Conservation (phyloP, 2,329 filamentous ascomycete species). For the Phymatotrichopsis omnivora region DNA sequence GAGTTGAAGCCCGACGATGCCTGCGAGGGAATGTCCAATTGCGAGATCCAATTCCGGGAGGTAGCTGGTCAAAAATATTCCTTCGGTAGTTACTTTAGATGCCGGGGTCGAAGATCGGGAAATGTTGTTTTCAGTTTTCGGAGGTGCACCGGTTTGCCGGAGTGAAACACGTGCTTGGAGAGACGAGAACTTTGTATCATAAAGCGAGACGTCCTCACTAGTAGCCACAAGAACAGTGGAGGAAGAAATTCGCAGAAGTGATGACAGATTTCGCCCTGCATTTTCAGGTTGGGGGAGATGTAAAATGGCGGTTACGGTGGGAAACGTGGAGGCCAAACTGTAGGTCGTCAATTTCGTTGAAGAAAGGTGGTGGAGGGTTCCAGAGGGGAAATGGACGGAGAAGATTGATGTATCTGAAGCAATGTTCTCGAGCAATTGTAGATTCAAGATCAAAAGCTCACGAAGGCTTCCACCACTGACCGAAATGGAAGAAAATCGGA, state of each 20-base stretch:
- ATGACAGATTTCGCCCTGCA: constrained; percentile 2
- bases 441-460: constrained; percentile 14
- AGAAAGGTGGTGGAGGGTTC: constrained; percentile 21
- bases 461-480: not conserved
- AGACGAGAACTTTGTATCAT: constrained; percentile 28
- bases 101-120: constrained; percentile 17
- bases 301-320: constrained; percentile 12
- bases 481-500: constrained; percentile 16
- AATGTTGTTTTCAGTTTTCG: too few relatives aligned
- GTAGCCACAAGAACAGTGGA: constrained; percentile 27
- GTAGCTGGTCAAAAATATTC: constrained; percentile 21
- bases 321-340: constrained; percentile 12
- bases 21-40: constrained; percentile 24
- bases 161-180: constrained; percentile 23
- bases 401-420: constrained; percentile 11
- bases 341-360: constrained; percentile 20
- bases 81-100: constrained; percentile 5
- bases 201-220: constrained; percentile 23
- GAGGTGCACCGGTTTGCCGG: constrained; percentile 2
- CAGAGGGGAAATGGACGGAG: constrained; percentile 24
- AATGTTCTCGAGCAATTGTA: not conserved
- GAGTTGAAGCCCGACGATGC: constrained; percentile 24
- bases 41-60: constrained; percentile 24
- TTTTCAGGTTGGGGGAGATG: constrained; percentile 1
- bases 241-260: constrained; percentile 24